phyloP scores from a whole-genome alignment of 108 stramenopile species.

The Mediolabrus comicus region DNA sequence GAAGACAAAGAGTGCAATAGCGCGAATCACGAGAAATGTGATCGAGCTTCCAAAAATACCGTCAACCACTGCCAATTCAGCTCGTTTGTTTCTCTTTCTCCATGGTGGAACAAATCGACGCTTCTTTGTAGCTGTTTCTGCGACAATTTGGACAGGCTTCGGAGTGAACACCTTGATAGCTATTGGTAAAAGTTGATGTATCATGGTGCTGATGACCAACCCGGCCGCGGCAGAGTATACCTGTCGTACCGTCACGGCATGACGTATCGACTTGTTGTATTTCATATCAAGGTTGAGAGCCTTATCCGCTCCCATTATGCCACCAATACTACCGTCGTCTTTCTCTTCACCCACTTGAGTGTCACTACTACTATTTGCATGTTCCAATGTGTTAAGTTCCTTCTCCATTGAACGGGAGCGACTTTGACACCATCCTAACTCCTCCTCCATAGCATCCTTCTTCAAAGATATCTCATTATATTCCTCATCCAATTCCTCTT shows the following conservation, averaged over 20 bases:
- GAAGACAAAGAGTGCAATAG: background rate
- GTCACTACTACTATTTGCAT: background rate
- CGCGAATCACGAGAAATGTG: conserved; percentile 7
- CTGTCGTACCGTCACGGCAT: conserved; percentile 25
- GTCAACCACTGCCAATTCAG: conserved; percentile 16
- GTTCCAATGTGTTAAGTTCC: background rate
- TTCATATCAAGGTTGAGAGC: conserved; percentile 40
- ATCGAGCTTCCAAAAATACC: conserved; percentile 16
- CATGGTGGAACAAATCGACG: background rate
- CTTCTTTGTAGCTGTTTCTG: background rate
- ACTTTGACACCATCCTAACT: conserved; percentile 6
- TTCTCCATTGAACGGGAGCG: conserved; percentile 6
- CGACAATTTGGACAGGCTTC: background rate
- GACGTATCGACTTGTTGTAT: conserved; percentile 30
- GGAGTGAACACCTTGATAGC: background rate
- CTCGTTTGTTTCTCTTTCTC: background rate
- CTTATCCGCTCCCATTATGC: background rate
- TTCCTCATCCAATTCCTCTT: conserved; percentile 5
- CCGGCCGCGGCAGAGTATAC: conserved; percentile 28
- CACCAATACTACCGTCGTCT: background rate
- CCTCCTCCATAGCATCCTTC: conserved; percentile 1
- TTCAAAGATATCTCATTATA: background rate
- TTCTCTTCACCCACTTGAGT: background rate
- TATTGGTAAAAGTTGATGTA: conserved; percentile 1
- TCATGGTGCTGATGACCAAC: conserved; percentile 4